Percentiles rank a stretch among this genome's conserved stretches.
These are phyloP conservation scores for Hordeum vulgare DNA, from an alignment of 176 grass and related monocot genomes.

Conservation along the genomic window DNA sequence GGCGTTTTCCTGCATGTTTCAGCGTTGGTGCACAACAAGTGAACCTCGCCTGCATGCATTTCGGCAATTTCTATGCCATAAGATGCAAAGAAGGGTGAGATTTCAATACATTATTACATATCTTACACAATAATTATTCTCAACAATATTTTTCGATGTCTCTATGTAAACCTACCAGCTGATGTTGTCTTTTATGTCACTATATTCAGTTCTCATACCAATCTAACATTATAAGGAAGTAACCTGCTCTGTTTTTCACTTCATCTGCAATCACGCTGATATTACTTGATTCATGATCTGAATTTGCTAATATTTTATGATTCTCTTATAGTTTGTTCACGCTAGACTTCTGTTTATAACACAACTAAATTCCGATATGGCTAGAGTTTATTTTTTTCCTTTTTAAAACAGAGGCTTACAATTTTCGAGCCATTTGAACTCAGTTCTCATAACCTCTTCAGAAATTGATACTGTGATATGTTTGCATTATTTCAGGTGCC, in stretches of 20 bases:
- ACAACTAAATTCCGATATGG: not conserved
- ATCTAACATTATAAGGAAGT: not conserved
- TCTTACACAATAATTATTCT: not conserved
- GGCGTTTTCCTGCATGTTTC: not conserved
- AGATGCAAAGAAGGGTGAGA: constrained; percentile 61
- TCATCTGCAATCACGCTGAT: not conserved
- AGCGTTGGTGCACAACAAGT: constrained; percentile 65
- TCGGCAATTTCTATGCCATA: constrained; percentile 44
- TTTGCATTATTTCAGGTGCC: constrained; percentile 42
- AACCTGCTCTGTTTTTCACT: not conserved
- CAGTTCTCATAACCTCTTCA: not conserved
- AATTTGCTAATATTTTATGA: not conserved
- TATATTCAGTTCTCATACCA: not conserved
- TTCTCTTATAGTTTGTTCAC: not conserved
- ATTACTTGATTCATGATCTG: not conserved
- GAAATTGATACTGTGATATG: not conserved
- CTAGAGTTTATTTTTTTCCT: not conserved
- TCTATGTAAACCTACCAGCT: not conserved
- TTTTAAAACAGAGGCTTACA: not conserved
- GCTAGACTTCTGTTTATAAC: not conserved
- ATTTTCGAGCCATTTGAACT: not conserved
- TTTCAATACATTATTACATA: constrained; percentile 5
- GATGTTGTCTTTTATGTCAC: not conserved
- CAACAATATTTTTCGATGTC: not conserved
- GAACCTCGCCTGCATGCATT: constrained; percentile 24